Evolutionary conservation across 139 green algal species (phyloP), one percentile per base, ranked within the genome.

Genomic region (Auxenochlorella pyrenoidosa): DNA sequence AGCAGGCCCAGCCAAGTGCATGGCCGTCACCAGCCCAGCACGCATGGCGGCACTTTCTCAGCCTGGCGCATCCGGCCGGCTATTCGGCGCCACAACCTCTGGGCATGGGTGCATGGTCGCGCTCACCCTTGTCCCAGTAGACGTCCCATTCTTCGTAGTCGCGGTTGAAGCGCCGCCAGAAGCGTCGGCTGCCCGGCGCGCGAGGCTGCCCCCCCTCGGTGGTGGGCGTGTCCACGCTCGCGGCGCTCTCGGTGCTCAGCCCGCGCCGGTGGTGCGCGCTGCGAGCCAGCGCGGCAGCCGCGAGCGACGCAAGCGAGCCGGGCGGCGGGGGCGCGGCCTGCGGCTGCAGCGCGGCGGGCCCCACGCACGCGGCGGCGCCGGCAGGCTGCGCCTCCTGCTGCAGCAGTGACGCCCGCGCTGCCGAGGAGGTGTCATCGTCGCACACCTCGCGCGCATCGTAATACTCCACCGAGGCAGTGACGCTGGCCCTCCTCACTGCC

Each of bases 81-180:
- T n/a, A n/a, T n/a, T n/a, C n/a, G n/a, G n/a, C n/a, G n/a, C n/a
- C n/a, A n/a, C n/a, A n/a, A n/a, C n/a, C n/a, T n/a, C n/a, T n/a
- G n/a, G n/a, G n/a, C n/a, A n/a, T n/a, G n/a, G n/a, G n/a, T n/a
- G n/a, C n/a, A n/a, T n/a, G n/a, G n/a, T n/a, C n/a, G n/a, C n/a
- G 15, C 77, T 83, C 54, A 72, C 78, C 78, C 28, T 79, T 34
- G 38, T 79, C 47, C 84, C 84, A 88, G 75, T 88, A 88, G 43
- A 16, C 51, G 21, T 88, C 84, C 84, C 84, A 88, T 41, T 60
- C 54, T 5, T 47, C n/a, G 43, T 88, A 88, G 54, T 88, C 72
- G 43, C 84, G 66, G 43, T 88, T 88, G 77, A 88, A 88, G 63
- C 84, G 59, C 21, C 77, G 60, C 84, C 84, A 88, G 80, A 77